Evolutionary conservation across 2,329 filamentous ascomycete genomes (phyloP).

Genomic region (Nannizziopsis barbatae): DNA sequence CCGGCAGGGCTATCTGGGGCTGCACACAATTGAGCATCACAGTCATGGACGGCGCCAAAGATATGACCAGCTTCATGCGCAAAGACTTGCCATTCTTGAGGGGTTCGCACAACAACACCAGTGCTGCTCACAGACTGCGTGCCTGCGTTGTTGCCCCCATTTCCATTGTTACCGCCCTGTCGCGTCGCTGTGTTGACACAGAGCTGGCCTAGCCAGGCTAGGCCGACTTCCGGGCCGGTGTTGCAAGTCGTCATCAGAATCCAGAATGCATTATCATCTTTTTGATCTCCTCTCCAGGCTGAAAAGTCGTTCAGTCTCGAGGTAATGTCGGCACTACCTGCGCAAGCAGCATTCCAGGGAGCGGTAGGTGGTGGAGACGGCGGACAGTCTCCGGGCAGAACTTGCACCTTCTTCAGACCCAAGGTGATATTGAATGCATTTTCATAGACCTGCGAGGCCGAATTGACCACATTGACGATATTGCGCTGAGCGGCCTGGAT

Average conservation of each 20-base stretch:
- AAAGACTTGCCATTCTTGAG: conserved; percentile 84
- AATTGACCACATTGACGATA: conserved; percentile 73
- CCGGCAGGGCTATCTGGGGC: conserved; percentile 49
- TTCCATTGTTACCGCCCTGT: background rate
- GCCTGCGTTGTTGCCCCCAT: conserved; percentile 13
- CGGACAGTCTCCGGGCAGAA: conserved; percentile 66
- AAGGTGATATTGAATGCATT: conserved; percentile 89
- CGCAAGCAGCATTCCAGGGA: conserved; percentile 74
- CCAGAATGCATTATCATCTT: conserved; percentile 84
- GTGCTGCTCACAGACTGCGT: conserved; percentile 65
- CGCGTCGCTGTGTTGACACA: conserved; percentile 37
- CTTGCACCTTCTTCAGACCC: conserved; percentile 72
- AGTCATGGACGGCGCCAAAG: conserved; percentile 92
- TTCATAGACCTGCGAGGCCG: conserved; percentile 79
- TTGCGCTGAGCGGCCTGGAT: conserved; percentile 54
- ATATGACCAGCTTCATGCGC: conserved; percentile 90
- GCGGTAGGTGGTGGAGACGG: conserved; percentile 53
- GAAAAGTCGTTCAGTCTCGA: conserved; percentile 80
- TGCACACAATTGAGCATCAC: conserved; percentile 55
- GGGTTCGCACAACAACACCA: conserved; percentile 77
- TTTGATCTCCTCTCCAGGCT: conserved; percentile 65
- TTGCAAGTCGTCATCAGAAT: conserved; percentile 70
- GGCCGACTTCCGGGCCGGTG: conserved; percentile 69
- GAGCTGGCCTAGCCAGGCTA: conserved; percentile 81
- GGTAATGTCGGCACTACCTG: conserved; percentile 49